These are phyloP conservation scores for Phytopythium litorale DNA, from an alignment of 352 stramenopile genomes.

Conservation along the genomic window DNA sequence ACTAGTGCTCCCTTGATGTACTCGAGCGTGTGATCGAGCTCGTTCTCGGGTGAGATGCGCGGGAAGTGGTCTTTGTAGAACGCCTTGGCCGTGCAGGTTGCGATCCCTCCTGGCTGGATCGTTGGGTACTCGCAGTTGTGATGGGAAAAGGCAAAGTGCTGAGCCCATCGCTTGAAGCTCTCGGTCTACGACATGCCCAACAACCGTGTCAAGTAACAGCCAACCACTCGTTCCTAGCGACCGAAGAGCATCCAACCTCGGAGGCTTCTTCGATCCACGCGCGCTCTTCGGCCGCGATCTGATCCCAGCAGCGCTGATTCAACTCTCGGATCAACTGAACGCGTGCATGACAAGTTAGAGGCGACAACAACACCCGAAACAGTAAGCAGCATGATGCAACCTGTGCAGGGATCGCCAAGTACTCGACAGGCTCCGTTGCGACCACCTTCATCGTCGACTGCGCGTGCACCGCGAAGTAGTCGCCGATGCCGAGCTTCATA, in stretches of 20 bases:
- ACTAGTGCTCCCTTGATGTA: slow-evolving; percentile 56
- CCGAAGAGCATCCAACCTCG: slow-evolving; percentile 23
- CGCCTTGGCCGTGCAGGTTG: slow-evolving; percentile 56
- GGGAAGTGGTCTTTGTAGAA: slow-evolving; percentile 79
- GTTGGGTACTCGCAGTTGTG: slow-evolving; percentile 35
- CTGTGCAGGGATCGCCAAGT: slow-evolving; percentile 47
- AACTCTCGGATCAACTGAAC: slow-evolving; percentile 30
- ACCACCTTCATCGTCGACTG: slow-evolving; percentile 55
- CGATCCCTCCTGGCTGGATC: slow-evolving; percentile 33
- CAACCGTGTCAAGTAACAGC: not conserved
- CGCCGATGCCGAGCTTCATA: slow-evolving; percentile 60
- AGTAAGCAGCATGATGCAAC: slow-evolving; percentile 12
- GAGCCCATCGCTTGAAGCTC: slow-evolving; percentile 72
- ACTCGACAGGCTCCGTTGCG: slow-evolving; percentile 65
- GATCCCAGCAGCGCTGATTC: slow-evolving; percentile 15
- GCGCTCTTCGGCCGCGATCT: slow-evolving; percentile 44
- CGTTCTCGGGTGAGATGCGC: slow-evolving; percentile 71
- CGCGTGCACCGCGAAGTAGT: slow-evolving; percentile 49
- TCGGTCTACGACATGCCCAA: slow-evolving; percentile 31
- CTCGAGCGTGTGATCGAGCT: slow-evolving; percentile 74
- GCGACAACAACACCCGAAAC: not conserved
- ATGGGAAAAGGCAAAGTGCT: slow-evolving; percentile 53
- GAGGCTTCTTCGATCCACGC: slow-evolving; percentile 28
- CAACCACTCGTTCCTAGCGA: not conserved
- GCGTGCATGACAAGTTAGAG: slow-evolving; percentile 6